Base-by-base conservation (phyloP, 2,329 filamentous ascomycete species). In the Diplodia intermedia region DNA sequence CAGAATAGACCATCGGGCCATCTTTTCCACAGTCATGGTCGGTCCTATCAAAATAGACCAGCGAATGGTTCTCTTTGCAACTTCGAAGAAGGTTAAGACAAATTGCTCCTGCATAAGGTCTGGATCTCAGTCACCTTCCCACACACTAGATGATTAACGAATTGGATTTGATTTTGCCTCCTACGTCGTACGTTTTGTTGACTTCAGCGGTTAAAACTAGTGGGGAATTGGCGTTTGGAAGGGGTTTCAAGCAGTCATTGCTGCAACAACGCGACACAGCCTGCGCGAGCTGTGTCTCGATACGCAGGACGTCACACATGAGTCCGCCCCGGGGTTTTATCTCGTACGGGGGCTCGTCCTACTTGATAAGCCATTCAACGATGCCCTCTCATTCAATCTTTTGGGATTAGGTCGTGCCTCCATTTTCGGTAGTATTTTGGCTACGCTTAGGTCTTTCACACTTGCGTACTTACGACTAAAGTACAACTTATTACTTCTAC, bases 1-100 rank as follows among this genome's bases (percentile, higher is more conserved):
- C 47, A 63, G 38, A 63, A 52, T 63, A 63, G 60, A 63, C 29
- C 40, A 31, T 18, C 56, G 50, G 23, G 18, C 54, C 18, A 36
- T 20, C 43, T 20, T 40, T 23, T 38, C 47, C 23, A 20, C 29
- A 38, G 36, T 31, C 60, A 26, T 26, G 23, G 26, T n/a, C 18
- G 31, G 31, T 26, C 50, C 49, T 23, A 43, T 31, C 43, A 63
- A 52, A 31, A 63, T 63, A 63, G 60, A 63, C 36, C 8, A 49
- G 40, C 29, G 60, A 11, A 26, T 52, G 23, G n/a, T 63, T 52
- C n/a, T 47, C 43, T 47, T 52, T n/a, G 38, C 29, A 47, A 49
- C 31, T n/a, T 18, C n/a, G n/a, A 38, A 63, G 20, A 31, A 36
- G 29, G 33, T 26, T 6, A 61, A 38, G 43, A 36, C 9, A n/a